Evolutionary conservation across 2,329 filamentous ascomycete genomes (phyloP).

Genomic region (Gnomoniopsis smithogilvyi): DNA sequence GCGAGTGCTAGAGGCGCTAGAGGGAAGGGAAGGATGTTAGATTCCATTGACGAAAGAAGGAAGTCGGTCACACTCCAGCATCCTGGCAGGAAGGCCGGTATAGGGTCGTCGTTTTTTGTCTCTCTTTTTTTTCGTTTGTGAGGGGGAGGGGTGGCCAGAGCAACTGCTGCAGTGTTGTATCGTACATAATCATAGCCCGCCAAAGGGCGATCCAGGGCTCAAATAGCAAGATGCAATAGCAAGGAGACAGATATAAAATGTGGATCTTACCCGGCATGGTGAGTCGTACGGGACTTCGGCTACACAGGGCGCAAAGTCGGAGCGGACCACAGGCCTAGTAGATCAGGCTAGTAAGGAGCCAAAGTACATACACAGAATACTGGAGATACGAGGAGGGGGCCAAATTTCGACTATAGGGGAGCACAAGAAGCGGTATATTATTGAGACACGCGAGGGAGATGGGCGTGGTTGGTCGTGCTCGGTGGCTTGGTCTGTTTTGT

Average conservation of each 20-base stretch:
- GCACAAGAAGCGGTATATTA: not conserved
- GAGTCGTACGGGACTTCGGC: not conserved
- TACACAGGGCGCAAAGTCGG: not conserved
- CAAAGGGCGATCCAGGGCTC: no score
- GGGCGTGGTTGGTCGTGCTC: not conserved
- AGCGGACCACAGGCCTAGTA: not conserved
- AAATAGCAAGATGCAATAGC: no score
- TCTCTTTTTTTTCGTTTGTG: no score
- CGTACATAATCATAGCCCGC: not conserved
- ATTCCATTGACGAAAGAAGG: not conserved
- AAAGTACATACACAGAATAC: not conserved
- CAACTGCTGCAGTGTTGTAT: not conserved
- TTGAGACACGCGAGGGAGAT: not conserved
- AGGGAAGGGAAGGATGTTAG: conserved; percentile 10
- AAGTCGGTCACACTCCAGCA: not conserved
- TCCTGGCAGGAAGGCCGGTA: not conserved
- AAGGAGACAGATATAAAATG: not conserved
- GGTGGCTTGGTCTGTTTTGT: not conserved
- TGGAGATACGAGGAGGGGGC: not conserved
- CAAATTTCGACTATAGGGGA: not conserved
- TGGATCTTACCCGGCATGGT: conserved; percentile 16
- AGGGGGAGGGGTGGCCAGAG: not conserved
- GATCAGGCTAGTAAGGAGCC: not conserved
- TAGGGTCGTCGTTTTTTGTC: no score
- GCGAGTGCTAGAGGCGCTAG: conserved; percentile 52